Base-by-base conservation (phyloP, 345 rosid genomes). In the Euphorbia tirucalli region DNA sequence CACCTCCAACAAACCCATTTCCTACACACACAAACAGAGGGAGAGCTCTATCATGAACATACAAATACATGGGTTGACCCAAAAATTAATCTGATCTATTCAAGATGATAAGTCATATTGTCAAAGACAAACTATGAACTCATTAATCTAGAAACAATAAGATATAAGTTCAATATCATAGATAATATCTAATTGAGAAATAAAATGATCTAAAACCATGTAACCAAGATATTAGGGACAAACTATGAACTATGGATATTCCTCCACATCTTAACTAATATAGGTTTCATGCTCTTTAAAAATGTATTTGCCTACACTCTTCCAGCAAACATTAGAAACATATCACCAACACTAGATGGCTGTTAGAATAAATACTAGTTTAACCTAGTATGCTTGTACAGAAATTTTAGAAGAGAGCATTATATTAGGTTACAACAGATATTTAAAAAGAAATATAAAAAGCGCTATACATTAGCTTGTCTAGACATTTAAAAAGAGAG, bases 1-100 rank as follows among this genome's bases (percentile, higher is more conserved):
- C 80, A 90, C 88, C 85, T 95, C 99, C 75, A 95, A 83, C 83
- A 95, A 83, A 52, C 98, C 80, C 97, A 95, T 95, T 76, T 90
- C 98, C 98, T 92, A 76, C 57, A 74, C 65, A 78, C 49, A 41
- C 4, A 64, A 27, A 62, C 27, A 37, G 6, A 5, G 0, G 13
- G 39, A 37, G 49, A 39, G 35, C 61, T 56, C 60, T 21, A 39
- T 41, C 69, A 65, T 7, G 52, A 52, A 9, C 6, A 21, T 32
- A 16, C 11, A 28, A 48, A 50, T n/a, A 48, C 32, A 37, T 18
- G 22, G 22, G 16, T 61, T 61, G 28, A 44, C 8, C 2, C 31
- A 50, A 39, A 16, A 15, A 15, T 28, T 31, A 65, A 39, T 41
- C 19, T 41, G 30, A 37, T 52, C 15, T 39, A 24, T 21, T 52